Conservation (phyloP, 129 eudicot species). For the Pseudognaphalium luteoalbum region DNA sequence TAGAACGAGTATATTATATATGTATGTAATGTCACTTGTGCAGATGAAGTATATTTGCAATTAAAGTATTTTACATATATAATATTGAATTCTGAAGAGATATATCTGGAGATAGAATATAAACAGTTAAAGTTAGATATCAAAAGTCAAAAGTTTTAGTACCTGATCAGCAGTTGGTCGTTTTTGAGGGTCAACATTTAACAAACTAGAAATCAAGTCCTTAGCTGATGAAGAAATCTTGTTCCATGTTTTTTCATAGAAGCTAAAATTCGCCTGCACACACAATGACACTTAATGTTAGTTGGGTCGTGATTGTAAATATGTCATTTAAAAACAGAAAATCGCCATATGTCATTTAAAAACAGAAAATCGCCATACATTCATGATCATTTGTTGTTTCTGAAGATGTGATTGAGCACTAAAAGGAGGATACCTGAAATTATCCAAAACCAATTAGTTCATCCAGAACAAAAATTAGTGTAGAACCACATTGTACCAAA, state of each 20-base stretch:
- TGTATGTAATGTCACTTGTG: too few relatives aligned
- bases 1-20: neutral
- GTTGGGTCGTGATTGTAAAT: neutral
- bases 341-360: slow-evolving; percentile 18
- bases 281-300: neutral
- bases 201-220: slow-evolving; percentile 62
- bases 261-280: slow-evolving; percentile 71
- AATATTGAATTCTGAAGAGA: too few relatives aligned
- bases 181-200: slow-evolving; percentile 61
- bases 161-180: slow-evolving; percentile 83
- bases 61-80: too few relatives aligned
- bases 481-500: too few relatives aligned
- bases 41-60: too few relatives aligned
- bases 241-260: slow-evolving; percentile 85
- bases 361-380: slow-evolving; percentile 32
- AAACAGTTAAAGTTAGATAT: neutral
- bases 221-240: slow-evolving; percentile 76
- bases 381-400: slow-evolving; percentile 80
- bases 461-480: neutral
- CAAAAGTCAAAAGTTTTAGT: slow-evolving; percentile 4
- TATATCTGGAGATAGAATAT: too few relatives aligned
- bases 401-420: slow-evolving; percentile 70
- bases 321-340: neutral
- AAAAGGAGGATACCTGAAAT: slow-evolving; percentile 83
- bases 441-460: neutral